phyloP scores from a whole-genome alignment of 257 asterid species.

The Apocynum venetum region DNA sequence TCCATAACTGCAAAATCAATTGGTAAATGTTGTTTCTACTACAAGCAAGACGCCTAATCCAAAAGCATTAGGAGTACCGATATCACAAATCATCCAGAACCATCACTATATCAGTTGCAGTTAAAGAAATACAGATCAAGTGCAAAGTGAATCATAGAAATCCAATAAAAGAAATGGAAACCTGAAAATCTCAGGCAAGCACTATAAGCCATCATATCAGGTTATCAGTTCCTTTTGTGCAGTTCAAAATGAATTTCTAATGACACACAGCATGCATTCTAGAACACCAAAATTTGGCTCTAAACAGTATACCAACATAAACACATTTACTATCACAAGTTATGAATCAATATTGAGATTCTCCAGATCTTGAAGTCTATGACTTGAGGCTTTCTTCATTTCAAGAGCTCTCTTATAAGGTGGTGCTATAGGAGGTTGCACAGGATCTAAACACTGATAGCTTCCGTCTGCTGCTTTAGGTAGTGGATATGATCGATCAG shows the following conservation, averaged over 20 bases:
- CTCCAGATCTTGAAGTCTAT: slow-evolving; percentile 61
- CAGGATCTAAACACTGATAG: slow-evolving; percentile 75
- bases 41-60: background rate
- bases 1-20: background rate
- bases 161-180: background rate
- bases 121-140: background rate
- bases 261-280: background rate
- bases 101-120: background rate
- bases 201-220: too few relatives aligned
- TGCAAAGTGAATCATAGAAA: background rate
- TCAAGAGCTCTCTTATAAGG: slow-evolving; percentile 97
- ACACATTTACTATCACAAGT: background rate
- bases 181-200: background rate
- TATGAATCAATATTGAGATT: slow-evolving; percentile 51
- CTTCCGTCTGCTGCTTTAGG: slow-evolving; percentile 69
- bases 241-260: background rate
- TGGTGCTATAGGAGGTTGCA: slow-evolving; percentile 97
- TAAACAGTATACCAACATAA: background rate
- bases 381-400: slow-evolving; percentile 78
- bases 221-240: background rate
- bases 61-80: background rate
- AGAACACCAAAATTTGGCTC: background rate
- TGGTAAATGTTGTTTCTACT: too few relatives aligned
- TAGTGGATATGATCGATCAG: slow-evolving; percentile 83
- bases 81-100: background rate